phyloP scores from a whole-genome alignment of 176 grass and related monocot genomes.

The Juncus inflexus region DNA sequence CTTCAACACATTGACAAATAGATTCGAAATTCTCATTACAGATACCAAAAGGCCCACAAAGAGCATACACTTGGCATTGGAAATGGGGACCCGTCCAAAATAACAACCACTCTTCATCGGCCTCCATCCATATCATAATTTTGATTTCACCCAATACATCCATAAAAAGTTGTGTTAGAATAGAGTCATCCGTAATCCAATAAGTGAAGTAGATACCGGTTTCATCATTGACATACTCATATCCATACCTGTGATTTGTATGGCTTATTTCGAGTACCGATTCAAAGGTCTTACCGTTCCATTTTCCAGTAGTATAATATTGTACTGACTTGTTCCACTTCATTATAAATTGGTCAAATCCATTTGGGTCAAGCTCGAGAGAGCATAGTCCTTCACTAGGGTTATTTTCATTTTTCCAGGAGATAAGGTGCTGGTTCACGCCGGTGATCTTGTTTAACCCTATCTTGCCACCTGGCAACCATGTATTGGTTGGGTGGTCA shows the following conservation, averaged over 20 bases:
- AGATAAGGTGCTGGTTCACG: slow-evolving; percentile 27
- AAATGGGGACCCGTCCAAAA: slow-evolving; percentile 29
- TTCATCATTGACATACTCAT: neutral
- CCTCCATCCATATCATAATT: slow-evolving; percentile 25
- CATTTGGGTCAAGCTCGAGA: slow-evolving; percentile 29
- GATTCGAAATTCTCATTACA: slow-evolving; percentile 32
- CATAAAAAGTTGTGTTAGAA: slow-evolving; percentile 19
- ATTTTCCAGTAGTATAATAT: slow-evolving; percentile 33
- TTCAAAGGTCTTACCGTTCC: slow-evolving; percentile 28
- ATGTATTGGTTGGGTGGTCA: too few relatives aligned
- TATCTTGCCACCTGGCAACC: slow-evolving; percentile 38
- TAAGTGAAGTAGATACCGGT: slow-evolving; percentile 8
- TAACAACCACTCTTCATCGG: slow-evolving; percentile 26
- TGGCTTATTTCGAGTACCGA: neutral
- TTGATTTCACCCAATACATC: slow-evolving; percentile 32
- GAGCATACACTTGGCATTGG: slow-evolving; percentile 42
- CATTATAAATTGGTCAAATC: slow-evolving; percentile 39
- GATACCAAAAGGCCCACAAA: slow-evolving; percentile 48
- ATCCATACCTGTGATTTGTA: slow-evolving; percentile 1
- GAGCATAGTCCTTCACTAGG: slow-evolving; percentile 13
- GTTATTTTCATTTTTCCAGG: slow-evolving; percentile 18
- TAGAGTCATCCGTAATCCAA: slow-evolving; percentile 14
- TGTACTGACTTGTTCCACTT: slow-evolving; percentile 9
- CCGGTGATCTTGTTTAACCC: slow-evolving; percentile 41
- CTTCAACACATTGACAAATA: slow-evolving; percentile 9